phyloP scores from a whole-genome alignment of 2,329 filamentous ascomycete species.

The Aspergillus awamori region DNA sequence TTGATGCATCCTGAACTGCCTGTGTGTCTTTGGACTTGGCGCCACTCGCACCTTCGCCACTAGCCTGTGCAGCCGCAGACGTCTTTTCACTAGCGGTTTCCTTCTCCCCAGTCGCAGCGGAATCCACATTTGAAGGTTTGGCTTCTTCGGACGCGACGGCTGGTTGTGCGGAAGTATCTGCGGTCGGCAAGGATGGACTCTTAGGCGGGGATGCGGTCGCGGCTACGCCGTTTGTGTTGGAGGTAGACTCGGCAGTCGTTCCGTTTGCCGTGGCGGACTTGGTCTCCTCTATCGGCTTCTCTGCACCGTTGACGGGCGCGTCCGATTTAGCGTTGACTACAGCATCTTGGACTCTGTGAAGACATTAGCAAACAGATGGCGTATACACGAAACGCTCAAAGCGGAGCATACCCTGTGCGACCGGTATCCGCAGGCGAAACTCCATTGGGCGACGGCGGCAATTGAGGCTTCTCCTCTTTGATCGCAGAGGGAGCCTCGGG shows the following conservation, averaged over 20 bases:
- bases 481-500: slow-evolving; percentile 42
- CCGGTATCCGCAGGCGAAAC: slow-evolving; percentile 31
- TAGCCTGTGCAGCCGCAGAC: background rate
- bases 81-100: slow-evolving; percentile 8
- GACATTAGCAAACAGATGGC: slow-evolving; percentile 21
- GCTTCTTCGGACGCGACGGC: slow-evolving; percentile 13
- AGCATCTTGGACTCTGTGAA: slow-evolving; percentile 27
- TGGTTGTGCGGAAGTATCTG: slow-evolving; percentile 14
- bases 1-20: slow-evolving; percentile 15
- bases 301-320: slow-evolving; percentile 18
- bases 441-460: slow-evolving; percentile 40
- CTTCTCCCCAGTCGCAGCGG: slow-evolving; percentile 16
- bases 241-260: slow-evolving; percentile 25
- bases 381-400: background rate
- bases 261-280: slow-evolving; percentile 35
- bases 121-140: slow-evolving; percentile 16
- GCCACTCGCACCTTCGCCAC: background rate
- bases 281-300: slow-evolving; percentile 17
- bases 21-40: slow-evolving; percentile 12
- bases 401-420: slow-evolving; percentile 34
- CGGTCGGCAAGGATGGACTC: slow-evolving; percentile 26
- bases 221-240: slow-evolving; percentile 33
- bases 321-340: slow-evolving; percentile 30
- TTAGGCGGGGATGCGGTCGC: slow-evolving; percentile 35
- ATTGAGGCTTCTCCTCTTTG: slow-evolving; percentile 47